Conservation (phyloP, 2,329 filamentous ascomycete genomes). For the Cercospora sp. region DNA sequence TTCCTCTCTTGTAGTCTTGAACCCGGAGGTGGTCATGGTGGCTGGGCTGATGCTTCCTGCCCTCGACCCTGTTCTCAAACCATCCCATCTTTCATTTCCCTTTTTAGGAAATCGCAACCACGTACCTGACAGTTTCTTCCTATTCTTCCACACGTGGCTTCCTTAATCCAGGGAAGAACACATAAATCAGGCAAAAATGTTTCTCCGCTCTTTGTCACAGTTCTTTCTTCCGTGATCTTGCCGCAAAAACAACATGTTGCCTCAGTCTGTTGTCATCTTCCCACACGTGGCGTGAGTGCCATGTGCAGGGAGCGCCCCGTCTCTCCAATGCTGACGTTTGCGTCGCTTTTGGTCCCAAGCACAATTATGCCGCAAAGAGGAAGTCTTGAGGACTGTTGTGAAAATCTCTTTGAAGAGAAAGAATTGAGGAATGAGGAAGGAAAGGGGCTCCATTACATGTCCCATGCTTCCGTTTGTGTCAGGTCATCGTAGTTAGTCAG, state of each 20-base stretch:
- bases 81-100: neutral
- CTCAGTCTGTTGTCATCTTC: neutral
- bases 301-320: neutral
- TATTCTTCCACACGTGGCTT: neutral
- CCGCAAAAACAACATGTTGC: neutral
- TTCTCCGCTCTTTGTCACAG: neutral
- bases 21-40: neutral
- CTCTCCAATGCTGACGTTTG: neutral
- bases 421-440: neutral
- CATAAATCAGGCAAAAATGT: neutral
- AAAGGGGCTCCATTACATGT: neutral
- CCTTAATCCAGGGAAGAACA: neutral
- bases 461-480: neutral
- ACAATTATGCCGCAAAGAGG: neutral
- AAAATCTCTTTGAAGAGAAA: neutral
- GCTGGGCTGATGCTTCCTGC: neutral
- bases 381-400: neutral
- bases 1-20: neutral
- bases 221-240: neutral
- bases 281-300: neutral
- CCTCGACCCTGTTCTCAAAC: neutral
- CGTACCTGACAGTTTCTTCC: neutral
- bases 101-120: neutral
- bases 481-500: neutral
- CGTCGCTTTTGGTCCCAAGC: neutral